These are phyloP conservation scores for Cicer cuneatum DNA, from an alignment of 306 rosid genomes.

Conservation along the genomic window DNA sequence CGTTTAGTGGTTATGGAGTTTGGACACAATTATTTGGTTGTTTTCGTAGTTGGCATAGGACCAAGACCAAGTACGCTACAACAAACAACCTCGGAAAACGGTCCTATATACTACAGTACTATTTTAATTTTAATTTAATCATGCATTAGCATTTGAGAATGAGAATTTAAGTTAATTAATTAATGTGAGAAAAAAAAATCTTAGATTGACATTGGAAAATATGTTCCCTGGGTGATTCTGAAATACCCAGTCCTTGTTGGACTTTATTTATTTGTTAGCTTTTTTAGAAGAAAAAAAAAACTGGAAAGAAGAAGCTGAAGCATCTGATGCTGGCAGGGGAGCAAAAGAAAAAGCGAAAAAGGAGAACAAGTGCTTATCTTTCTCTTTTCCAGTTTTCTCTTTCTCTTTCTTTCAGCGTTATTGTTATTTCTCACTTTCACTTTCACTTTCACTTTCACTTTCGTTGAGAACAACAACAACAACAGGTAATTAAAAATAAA, in stretches of 20 bases:
- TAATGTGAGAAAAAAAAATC: neutral
- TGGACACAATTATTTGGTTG: constrained; percentile 42
- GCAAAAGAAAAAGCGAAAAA: constrained; percentile 48
- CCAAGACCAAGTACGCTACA: constrained; percentile 24
- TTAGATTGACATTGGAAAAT: constrained; percentile 44
- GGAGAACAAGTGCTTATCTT: constrained; percentile 20
- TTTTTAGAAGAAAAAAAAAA: neutral
- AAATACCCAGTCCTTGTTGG: neutral
- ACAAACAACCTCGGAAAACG: constrained; percentile 27
- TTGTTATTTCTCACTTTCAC: neutral
- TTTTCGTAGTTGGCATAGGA: constrained; percentile 20
- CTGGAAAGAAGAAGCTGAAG: constrained; percentile 8
- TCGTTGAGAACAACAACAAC: neutral
- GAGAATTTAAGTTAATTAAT: too few species aligned
- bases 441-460: neutral
- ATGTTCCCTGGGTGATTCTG: constrained; percentile 47
- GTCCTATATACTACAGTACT: neutral
- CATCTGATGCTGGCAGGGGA: neutral
- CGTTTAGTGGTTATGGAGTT: neutral
- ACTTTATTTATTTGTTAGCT: neutral
- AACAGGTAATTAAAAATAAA: too few species aligned
- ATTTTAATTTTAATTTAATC: too few species aligned
- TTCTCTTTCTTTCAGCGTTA: constrained; percentile 9
- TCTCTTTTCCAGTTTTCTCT: constrained; percentile 20
- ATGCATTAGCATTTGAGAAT: too few species aligned